Conservation (phyloP, 495 filamentous ascomycete genomes). For the Penicillium cinerascens region DNA sequence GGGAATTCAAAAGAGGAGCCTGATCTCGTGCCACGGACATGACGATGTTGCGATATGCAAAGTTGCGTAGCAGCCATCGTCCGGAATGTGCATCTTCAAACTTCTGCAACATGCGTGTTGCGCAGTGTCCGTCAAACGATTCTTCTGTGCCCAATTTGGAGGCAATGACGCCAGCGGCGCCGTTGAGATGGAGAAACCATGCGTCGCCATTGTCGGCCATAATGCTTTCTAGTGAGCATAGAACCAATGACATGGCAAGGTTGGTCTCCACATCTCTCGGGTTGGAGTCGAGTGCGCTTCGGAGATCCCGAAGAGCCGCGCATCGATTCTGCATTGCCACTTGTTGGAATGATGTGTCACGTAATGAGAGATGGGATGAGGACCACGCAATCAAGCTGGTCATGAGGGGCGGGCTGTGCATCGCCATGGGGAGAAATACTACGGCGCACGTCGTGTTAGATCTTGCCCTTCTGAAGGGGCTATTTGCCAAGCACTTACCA, state of each 20-base stretch:
- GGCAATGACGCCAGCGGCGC: constrained; percentile 6
- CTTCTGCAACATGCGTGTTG: background rate
- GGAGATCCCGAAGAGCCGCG: constrained; percentile 6
- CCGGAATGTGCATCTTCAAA: constrained; percentile 10
- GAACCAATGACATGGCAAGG: constrained; percentile 12
- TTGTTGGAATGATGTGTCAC: constrained; percentile 7
- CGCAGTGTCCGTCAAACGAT: background rate
- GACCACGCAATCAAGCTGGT: constrained; percentile 13
- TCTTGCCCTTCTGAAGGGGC: too few species aligned
- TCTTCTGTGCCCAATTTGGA: background rate
- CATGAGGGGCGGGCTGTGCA: constrained; percentile 11
- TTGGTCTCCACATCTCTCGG: constrained; percentile 8
- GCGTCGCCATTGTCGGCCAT: constrained; percentile 12
- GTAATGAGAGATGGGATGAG: constrained; percentile 11
- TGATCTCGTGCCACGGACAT: constrained; percentile 9
- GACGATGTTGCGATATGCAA: constrained; percentile 12
- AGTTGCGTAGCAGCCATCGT: constrained; percentile 12
- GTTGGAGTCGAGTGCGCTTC: constrained; percentile 1
- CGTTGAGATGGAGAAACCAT: constrained; percentile 12
- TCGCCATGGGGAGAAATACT: constrained; percentile 14
- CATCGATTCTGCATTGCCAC: constrained; percentile 12
- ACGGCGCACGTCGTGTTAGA: too few species aligned
- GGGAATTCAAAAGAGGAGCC: constrained; percentile 5
- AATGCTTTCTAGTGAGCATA: constrained; percentile 14
- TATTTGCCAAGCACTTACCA: background rate